Percentiles rank a stretch among this genome's conserved stretches.
phyloP scores from a whole-genome alignment of 352 stramenopile species.

The Phytophthora sansomeana region DNA sequence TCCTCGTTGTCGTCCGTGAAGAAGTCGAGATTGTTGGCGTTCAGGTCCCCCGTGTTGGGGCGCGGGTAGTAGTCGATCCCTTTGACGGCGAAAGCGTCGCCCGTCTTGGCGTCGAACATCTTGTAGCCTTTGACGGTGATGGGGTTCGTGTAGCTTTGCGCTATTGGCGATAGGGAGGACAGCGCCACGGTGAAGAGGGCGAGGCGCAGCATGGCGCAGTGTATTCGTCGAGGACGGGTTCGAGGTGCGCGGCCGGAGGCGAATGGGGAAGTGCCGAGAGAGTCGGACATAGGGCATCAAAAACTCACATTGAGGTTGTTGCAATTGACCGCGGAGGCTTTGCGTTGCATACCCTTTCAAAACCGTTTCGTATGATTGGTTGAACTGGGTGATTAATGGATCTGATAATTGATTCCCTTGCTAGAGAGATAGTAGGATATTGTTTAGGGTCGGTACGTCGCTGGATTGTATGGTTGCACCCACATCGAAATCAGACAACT shows the following conservation, averaged over 20 bases:
- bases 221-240: not conserved
- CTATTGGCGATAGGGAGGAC: slow-evolving; percentile 6
- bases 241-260: slow-evolving; percentile 3
- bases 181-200: slow-evolving; percentile 23
- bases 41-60: slow-evolving; percentile 73
- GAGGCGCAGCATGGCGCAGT: slow-evolving; percentile 25
- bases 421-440: too few relatives aligned
- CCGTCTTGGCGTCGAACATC: slow-evolving; percentile 83
- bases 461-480: not conserved
- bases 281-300: not conserved
- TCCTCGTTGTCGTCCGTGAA: slow-evolving; percentile 80
- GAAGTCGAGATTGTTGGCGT: slow-evolving; percentile 85
- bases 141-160: slow-evolving; percentile 56
- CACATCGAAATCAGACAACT: not conserved
- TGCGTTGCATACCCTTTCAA: not conserved
- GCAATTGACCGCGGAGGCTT: too few relatives aligned
- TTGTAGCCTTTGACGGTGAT: slow-evolving; percentile 71
- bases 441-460: too few relatives aligned
- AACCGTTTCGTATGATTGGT: not conserved
- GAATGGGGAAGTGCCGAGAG: slow-evolving; percentile 35
- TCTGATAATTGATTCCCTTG: not conserved
- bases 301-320: not conserved
- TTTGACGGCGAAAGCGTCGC: slow-evolving; percentile 72
- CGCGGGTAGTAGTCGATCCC: slow-evolving; percentile 91
- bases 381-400: not conserved